Base-by-base conservation (phyloP, 2,329 filamentous ascomycete species). In the Immersiporthe knoxdaviesiana region DNA sequence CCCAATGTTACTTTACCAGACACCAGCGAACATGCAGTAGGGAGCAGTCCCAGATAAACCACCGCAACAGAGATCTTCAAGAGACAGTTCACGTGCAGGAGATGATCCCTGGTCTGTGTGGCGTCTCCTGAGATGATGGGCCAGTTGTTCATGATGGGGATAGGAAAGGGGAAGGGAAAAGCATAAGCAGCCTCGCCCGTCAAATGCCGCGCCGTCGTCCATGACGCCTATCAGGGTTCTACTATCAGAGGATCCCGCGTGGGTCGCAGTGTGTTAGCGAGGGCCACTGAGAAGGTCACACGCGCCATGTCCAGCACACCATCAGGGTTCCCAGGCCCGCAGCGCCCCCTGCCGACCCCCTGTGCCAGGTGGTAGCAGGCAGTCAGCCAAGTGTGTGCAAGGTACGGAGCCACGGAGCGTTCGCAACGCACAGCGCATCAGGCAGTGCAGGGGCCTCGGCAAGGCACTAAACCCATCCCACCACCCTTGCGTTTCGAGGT, bases 171-270 rank as follows among this genome's bases (percentile, higher is more conserved):
- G 32, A 56, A 30, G 24, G 52, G 52, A 27, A 56, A 16, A 30
- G 52, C 52, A 8, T 27, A 54, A 54, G n/a, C 50, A 56, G 24
- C 52, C 24, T 30, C 14, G n/a, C n/a, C n/a, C n/a, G 27, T 27
- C 35, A 30, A 10, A 16, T 62, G 32, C n/a, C 44, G 16, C 14
- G 1, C 44, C 30, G 47, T 68, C 66, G 62, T n/a, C n/a, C n/a
- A 68, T 70, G 68, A 68, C 66, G 66, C 24, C 63, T 65, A 66
- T 70, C 62, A 63, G 47, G 21, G 50, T 27, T 24, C 27, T 70
- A 61, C 27, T 70, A 61, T 56, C 68, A 65, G 68, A 68, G 68
- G 65, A 37, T 61, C 68, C 61, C 68, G 68, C 27, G 66, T 70
- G 66, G 66, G 62, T 39, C 66, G n/a, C 10, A 24, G 21, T 21